Evolutionary conservation across 805 yeast species (phyloP).

Genomic region (Wickerhamomyces rabaulensis): DNA sequence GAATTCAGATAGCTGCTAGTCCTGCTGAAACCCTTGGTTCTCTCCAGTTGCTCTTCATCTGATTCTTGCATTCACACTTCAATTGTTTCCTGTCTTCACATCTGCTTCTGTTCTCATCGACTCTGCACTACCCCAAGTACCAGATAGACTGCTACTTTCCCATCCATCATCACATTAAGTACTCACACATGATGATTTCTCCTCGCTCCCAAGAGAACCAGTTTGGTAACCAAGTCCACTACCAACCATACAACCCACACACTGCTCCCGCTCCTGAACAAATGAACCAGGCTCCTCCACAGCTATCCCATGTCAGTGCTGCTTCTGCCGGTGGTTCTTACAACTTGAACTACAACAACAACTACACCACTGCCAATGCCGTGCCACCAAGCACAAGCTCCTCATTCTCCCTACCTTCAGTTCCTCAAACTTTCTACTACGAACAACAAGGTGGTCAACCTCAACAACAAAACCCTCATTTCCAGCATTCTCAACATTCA

Average conservation of each 20-base stretch:
- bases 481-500: constrained; percentile 10
- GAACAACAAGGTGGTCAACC: constrained; percentile 4
- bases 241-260: background rate
- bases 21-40: background rate
- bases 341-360: constrained; percentile 2
- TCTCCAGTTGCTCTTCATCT: background rate
- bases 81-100: background rate
- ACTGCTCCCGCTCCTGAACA: background rate
- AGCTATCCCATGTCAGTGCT: background rate
- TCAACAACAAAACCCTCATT: constrained; percentile 2
- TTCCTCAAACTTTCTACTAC: background rate
- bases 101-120: background rate
- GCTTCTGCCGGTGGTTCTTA: constrained; percentile 2
- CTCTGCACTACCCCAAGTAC: background rate
- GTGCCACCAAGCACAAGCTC: background rate
- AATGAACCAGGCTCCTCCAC: background rate
- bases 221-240: background rate
- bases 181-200: background rate
- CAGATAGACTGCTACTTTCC: background rate
- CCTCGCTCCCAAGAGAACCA: constrained; percentile 2
- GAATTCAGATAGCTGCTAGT: too few relatives aligned
- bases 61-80: background rate
- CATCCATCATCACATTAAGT: background rate
- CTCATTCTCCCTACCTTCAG: constrained; percentile 12
- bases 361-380: constrained; percentile 2